Evolutionary conservation across 352 stramenopile genomes (phyloP).

Genomic region (Phytophthora hybrid): DNA sequence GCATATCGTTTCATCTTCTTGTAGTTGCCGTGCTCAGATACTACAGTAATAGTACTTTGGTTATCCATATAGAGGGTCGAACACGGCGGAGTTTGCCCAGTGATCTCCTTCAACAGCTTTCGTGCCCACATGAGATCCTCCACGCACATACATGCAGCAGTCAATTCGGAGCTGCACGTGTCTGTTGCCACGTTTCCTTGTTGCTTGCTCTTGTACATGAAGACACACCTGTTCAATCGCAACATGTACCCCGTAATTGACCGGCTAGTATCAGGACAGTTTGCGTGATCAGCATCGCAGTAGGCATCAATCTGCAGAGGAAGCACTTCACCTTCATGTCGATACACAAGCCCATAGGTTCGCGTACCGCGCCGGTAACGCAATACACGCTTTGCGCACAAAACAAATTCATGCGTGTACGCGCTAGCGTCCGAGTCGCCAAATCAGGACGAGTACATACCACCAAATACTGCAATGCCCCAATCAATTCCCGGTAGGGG

Average conservation of each 20-base stretch:
- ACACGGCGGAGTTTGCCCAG: background rate
- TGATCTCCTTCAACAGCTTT: background rate
- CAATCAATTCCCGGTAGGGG: background rate
- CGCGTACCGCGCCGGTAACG: background rate
- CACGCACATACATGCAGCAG: background rate
- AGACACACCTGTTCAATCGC: background rate
- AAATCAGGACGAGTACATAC: background rate
- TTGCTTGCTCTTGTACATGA: background rate
- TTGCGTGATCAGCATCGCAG: background rate
- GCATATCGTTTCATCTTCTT: background rate
- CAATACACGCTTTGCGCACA: background rate
- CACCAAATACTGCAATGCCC: background rate
- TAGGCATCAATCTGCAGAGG: background rate
- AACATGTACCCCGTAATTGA: background rate
- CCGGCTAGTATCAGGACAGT: background rate
- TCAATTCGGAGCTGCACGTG: background rate
- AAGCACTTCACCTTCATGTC: background rate
- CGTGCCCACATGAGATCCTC: background rate
- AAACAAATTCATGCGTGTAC: background rate
- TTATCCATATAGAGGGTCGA: background rate
- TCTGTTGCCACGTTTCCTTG: background rate
- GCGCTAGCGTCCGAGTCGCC: background rate
- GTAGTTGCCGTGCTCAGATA: background rate
- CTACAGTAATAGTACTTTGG: background rate
- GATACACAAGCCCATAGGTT: background rate